A percentile compares a stretch with the other conserved stretches of the same genome.
Evolutionary conservation across 2,329 filamentous ascomycete genomes (phyloP).

Genomic region (Aspergillus pseudoviridinutans): DNA sequence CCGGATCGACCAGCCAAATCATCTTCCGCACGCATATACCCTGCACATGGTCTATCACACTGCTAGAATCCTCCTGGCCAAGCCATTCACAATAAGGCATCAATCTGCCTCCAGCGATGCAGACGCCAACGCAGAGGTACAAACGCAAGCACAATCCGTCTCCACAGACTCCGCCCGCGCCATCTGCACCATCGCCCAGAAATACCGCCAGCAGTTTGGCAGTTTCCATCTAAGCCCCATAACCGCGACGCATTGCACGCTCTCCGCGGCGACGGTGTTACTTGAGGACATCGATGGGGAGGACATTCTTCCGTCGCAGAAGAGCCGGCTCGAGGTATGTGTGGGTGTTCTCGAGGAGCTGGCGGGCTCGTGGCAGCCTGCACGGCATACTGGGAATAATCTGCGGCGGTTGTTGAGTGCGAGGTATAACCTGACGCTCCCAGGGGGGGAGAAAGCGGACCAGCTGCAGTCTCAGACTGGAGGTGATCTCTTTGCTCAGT

Average conservation of each 20-base stretch:
- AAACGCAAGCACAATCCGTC: slow-evolving; percentile 9
- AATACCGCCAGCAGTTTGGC: slow-evolving; percentile 32
- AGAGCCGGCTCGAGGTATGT: too few species aligned
- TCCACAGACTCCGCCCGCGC: slow-evolving; percentile 21
- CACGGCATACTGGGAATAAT: too few species aligned
- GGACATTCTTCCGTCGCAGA: too few species aligned
- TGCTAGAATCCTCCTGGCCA: slow-evolving; percentile 28
- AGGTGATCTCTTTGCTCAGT: too few species aligned
- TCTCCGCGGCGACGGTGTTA: slow-evolving; percentile 29
- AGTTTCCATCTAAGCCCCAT: slow-evolving; percentile 34
- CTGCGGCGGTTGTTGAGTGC: too few species aligned
- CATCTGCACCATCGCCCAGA: slow-evolving; percentile 25
- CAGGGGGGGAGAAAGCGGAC: too few species aligned
- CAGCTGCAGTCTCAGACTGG: too few species aligned
- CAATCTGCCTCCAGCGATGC: not conserved
- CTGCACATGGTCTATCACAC: slow-evolving; percentile 36
- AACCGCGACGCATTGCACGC: slow-evolving; percentile 33
- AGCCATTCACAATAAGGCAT: slow-evolving; percentile 20
- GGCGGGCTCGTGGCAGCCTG: too few species aligned
- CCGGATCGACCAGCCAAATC: slow-evolving; percentile 21
- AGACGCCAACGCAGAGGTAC: not conserved
- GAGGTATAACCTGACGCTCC: too few species aligned
- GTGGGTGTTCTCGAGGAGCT: too few species aligned
- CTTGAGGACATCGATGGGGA: not conserved
- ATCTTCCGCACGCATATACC: slow-evolving; percentile 28